phyloP scores from a whole-genome alignment of 306 rosid genomes.

The Prunus padus region DNA sequence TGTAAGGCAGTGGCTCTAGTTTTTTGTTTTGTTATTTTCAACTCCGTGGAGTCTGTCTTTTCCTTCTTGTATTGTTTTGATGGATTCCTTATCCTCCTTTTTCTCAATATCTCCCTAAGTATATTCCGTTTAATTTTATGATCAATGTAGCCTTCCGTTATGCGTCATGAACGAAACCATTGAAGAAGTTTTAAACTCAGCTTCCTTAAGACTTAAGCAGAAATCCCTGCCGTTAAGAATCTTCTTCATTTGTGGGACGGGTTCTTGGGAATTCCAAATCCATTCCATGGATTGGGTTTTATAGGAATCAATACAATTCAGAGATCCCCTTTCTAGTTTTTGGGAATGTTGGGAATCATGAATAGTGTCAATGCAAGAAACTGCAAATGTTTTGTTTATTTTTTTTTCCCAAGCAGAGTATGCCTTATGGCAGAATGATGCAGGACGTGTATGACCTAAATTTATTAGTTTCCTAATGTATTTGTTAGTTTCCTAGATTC shows the following conservation, averaged over 20 bases:
- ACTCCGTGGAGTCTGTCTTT: no score
- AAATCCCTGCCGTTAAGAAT: not conserved
- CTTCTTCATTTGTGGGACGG: not conserved
- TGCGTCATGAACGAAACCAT: not conserved
- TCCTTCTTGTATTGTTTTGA: no score
- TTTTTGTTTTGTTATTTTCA: no score
- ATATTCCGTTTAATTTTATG: not conserved
- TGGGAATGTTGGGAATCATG: not conserved
- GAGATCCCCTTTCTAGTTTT: not conserved
- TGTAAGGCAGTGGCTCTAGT: no score
- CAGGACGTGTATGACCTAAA: no score
- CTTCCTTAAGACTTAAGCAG: not conserved
- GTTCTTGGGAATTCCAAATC: not conserved
- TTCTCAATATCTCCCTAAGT: not conserved
- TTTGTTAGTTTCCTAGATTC: no score
- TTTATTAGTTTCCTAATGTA: no score
- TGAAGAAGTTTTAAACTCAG: not conserved
- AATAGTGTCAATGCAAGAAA: not conserved
- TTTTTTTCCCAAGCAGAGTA: not conserved
- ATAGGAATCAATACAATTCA: not conserved
- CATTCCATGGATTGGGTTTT: not conserved
- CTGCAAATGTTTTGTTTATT: not conserved
- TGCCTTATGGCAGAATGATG: not conserved
- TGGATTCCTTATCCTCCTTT: no score
- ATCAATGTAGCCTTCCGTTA: not conserved